A percentile compares a stretch with the other conserved stretches of the same genome.
Evolutionary conservation across 2,329 filamentous ascomycete species (phyloP).

Genomic region (Pseudofabraea citricarpa): DNA sequence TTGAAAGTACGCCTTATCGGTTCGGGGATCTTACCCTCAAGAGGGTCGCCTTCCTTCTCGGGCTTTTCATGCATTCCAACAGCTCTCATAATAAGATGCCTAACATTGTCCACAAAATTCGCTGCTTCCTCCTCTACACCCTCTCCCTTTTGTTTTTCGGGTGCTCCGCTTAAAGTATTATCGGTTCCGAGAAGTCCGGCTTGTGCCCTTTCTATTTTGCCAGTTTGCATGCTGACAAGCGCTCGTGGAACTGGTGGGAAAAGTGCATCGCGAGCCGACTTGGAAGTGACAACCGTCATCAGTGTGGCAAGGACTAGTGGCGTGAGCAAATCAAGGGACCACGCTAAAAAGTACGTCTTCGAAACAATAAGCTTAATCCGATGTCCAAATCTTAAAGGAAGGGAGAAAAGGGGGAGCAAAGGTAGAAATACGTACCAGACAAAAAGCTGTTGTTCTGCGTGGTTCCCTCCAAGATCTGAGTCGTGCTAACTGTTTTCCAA

Average conservation of each 20-base stretch:
- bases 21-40: conserved; percentile 13
- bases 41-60: conserved; percentile 10
- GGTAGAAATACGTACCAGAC: conserved; percentile 2
- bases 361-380: too few species aligned
- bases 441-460: conserved; percentile 12
- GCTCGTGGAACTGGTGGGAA: conserved; percentile 15
- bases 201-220: conserved; percentile 11
- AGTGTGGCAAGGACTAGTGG: conserved; percentile 13
- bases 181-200: conserved; percentile 15
- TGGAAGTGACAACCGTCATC: conserved; percentile 11
- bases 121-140: conserved; percentile 17
- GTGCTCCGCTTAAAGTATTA: conserved; percentile 15
- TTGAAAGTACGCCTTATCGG: conserved; percentile 9
- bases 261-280: conserved; percentile 4
- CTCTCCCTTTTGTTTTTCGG: conserved; percentile 16
- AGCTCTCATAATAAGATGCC: conserved; percentile 8
- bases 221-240: conserved; percentile 13
- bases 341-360: conserved; percentile 9
- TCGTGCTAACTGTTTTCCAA: conserved; percentile 15
- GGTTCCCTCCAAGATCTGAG: conserved; percentile 17
- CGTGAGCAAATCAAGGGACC: conserved; percentile 13
- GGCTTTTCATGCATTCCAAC: conserved; percentile 14
- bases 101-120: conserved; percentile 13
- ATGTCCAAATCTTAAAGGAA: too few species aligned
- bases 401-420: neutral